These are phyloP conservation scores for Penicillium frequentans DNA, from an alignment of 2,329 filamentous ascomycete genomes.

Conservation along the genomic window DNA sequence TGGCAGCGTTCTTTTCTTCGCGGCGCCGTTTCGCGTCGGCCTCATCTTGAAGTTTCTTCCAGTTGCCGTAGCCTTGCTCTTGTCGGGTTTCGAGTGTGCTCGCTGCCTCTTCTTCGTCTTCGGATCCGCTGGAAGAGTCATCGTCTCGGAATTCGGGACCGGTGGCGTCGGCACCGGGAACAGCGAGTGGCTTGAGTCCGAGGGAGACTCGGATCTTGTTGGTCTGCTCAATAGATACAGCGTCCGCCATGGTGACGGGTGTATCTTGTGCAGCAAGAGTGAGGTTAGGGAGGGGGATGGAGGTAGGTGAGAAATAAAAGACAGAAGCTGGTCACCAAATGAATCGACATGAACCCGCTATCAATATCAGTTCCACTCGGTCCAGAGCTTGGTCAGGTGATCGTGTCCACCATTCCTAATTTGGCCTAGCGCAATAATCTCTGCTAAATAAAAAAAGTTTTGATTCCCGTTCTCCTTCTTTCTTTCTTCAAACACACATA, in stretches of 20 bases:
- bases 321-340: not conserved
- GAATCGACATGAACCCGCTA: not conserved
- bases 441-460: slow-evolving; percentile 26
- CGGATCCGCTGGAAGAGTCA: slow-evolving; percentile 32
- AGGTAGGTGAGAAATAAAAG: not conserved
- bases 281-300: not conserved
- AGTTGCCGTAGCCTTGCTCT: slow-evolving; percentile 47
- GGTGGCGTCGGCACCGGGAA: slow-evolving; percentile 61
- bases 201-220: slow-evolving; percentile 88
- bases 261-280: not conserved
- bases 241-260: slow-evolving; percentile 45
- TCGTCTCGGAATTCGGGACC: slow-evolving; percentile 61
- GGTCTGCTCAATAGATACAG: slow-evolving; percentile 83
- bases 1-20: slow-evolving; percentile 75
- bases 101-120: slow-evolving; percentile 65
- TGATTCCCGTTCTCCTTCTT: slow-evolving; percentile 38
- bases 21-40: slow-evolving; percentile 70
- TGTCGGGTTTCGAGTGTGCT: slow-evolving; percentile 76
- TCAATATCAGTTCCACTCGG: slow-evolving; percentile 1
- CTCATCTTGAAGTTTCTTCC: slow-evolving; percentile 66
- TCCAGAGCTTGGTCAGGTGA: slow-evolving; percentile 14
- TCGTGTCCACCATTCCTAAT: not conserved
- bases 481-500: slow-evolving; percentile 52
- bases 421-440: slow-evolving; percentile 28
- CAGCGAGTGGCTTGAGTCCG: slow-evolving; percentile 85